Evolutionary conservation across 2,329 filamentous ascomycete genomes (phyloP), one percentile per base, ranked within the genome.

Genomic region (Chaetothyriales sp.): DNA sequence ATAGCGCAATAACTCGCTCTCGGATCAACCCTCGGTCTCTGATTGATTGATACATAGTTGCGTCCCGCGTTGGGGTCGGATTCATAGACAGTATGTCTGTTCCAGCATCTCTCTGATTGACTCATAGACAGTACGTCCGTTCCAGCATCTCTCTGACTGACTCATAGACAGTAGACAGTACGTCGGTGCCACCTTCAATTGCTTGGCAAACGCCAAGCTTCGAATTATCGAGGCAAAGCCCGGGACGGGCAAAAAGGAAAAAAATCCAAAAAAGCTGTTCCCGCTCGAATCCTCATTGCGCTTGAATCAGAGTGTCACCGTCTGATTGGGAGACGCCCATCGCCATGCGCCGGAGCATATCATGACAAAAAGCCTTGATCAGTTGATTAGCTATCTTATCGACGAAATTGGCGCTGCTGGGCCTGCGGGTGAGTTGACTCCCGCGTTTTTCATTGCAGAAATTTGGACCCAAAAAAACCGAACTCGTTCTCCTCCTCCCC

Each of bases 401-500:
- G 71, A 73, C 53, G 74, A 79, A 63, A 73, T 81, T 62, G 78
- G 78, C 20, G 69, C 80, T 46, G 72, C 71, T 57, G 77, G 78
- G 56, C 70, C 70, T 49, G 68, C 73, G 70, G 79, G 78, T 80
- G 68, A 60, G 75, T 69, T 49, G 43, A 39, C 32, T 15, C 2
- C 2, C 32, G 3, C 10, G 4, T 36, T 36, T 36, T 39, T 15
- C 12, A 5, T 4, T 39, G 28, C 28, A 36, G 8, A 36, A 36
- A 36, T 36, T 36, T 12, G 15, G 32, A 15, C 32, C 32, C 32
- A 39, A 39, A 39, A 39, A 39, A 15, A 10, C 32, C 32, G 32
- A 39, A 1, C 3, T 39, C 15, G 12, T 4, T 15, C 10, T 32
- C 7, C 25, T 28, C 25, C 5, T 28, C 9, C 25, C 25, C 28